A percentile compares a stretch with the other conserved stretches of the same genome.
Evolutionary conservation across 768 basidiomycete genomes (phyloP).

Genomic region (Tremella fuciformis): DNA sequence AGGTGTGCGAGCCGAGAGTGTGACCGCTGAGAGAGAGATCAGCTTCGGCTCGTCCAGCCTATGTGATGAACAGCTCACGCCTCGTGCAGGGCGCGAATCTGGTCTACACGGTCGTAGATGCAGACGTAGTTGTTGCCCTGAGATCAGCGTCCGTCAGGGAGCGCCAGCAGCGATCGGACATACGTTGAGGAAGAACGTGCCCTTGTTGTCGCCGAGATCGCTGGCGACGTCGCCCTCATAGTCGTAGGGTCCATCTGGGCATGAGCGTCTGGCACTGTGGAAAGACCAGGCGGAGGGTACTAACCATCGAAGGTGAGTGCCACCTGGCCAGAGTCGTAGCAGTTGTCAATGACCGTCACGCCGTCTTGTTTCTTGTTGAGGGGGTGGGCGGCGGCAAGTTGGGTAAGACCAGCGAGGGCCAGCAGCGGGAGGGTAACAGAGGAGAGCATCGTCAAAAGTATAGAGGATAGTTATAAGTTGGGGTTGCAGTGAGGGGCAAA

Average conservation of each 20-base stretch:
- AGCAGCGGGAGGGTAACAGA: slow-evolving; percentile 9
- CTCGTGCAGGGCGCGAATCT: slow-evolving; percentile 33
- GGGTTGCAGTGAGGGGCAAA: too few species aligned
- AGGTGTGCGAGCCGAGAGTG: slow-evolving; percentile 50
- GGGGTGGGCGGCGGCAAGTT: slow-evolving; percentile 7
- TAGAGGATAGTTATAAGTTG: not conserved
- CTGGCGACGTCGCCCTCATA: slow-evolving; percentile 38
- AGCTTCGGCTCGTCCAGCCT: too few species aligned
- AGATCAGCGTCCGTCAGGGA: slow-evolving; percentile 1
- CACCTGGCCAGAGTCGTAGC: slow-evolving; percentile 38
- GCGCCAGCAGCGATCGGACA: slow-evolving; percentile 8
- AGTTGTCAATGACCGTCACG: slow-evolving; percentile 39
- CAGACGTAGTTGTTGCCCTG: slow-evolving; percentile 51
- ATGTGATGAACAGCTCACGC: slow-evolving; percentile 33
- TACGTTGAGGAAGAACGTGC: slow-evolving; percentile 51
- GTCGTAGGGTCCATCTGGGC: slow-evolving; percentile 43
- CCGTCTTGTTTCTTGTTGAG: slow-evolving; percentile 25
- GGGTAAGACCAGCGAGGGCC: not conserved
- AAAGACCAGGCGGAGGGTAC: slow-evolving; percentile 6
- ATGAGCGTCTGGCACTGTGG: not conserved
- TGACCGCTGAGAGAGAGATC: slow-evolving; percentile 30
- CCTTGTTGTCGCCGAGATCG: slow-evolving; percentile 35
- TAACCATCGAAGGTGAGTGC: slow-evolving; percentile 51
- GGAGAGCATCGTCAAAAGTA: not conserved
- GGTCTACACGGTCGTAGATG: slow-evolving; percentile 48